A percentile compares a stretch with the other conserved stretches of the same genome.
These are phyloP conservation scores for Cephalotrichum gorgonifer DNA, from an alignment of 2,329 filamentous ascomycete genomes.

Conservation along the genomic window DNA sequence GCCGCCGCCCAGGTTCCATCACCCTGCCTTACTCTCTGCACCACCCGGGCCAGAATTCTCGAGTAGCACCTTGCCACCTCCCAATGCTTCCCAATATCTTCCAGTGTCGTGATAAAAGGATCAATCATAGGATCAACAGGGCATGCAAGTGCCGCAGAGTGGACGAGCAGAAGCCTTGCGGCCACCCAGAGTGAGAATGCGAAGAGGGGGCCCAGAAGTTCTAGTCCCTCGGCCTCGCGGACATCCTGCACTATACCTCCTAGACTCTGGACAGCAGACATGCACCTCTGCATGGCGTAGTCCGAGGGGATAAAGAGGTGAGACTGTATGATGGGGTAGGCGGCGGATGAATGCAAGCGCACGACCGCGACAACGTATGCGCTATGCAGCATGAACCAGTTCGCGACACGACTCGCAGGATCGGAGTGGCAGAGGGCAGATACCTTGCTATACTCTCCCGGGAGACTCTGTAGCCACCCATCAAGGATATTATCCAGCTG, in stretches of 20 bases:
- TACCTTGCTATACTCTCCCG: conserved; percentile 33
- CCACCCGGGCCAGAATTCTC: conserved; percentile 26
- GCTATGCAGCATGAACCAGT: conserved; percentile 35
- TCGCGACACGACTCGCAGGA: conserved; percentile 32
- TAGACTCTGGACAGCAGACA: conserved; percentile 31
- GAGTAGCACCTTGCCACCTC: conserved; percentile 31
- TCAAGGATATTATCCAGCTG: conserved; percentile 27
- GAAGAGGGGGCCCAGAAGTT: conserved; percentile 30
- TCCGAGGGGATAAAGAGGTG: conserved; percentile 31
- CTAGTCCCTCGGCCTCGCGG: conserved; percentile 29
- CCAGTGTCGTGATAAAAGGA: conserved; percentile 31
- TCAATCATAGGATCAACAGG: conserved; percentile 27
- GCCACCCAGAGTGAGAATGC: conserved; percentile 34
- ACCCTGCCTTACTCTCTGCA: conserved; percentile 23
- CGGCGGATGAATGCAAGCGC: conserved; percentile 30
- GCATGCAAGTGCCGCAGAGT: conserved; percentile 26
- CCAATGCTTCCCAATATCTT: conserved; percentile 30
- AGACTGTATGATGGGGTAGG: conserved; percentile 28
- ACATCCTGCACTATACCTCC: conserved; percentile 32
- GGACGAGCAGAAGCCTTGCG: conserved; percentile 27
- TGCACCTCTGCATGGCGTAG: conserved; percentile 32
- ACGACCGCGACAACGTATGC: conserved; percentile 33
- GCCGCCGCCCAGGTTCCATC: conserved; percentile 25
- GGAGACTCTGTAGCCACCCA: conserved; percentile 29
- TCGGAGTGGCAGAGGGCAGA: conserved; percentile 33